Evolutionary conservation across 306 rosid genomes (phyloP), one percentile per base, ranked within the genome.

Genomic region (Chamaecrista fasciculata): DNA sequence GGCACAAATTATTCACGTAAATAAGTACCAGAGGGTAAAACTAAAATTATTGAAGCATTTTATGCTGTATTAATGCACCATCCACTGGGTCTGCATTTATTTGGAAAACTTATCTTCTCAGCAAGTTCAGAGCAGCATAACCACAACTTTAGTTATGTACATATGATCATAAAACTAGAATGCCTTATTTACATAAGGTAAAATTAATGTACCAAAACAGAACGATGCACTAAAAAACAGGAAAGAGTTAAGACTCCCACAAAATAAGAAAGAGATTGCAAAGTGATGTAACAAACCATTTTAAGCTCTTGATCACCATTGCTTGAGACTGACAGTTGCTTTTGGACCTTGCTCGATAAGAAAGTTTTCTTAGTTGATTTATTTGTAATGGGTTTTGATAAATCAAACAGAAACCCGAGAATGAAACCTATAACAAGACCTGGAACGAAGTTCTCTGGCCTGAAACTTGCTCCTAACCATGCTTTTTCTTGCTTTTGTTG

Each of bases 341-440:
- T 66, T 42, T 79, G 90, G 59, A 24, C 69, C 49, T 93, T 88
- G 48, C 79, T 20, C 0, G 87, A 64, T 11, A 79, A 52, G 37
- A 73, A 77, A 10, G n/a, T 43, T 34, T 82, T 87, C 64, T 69
- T 86, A 64, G 75, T 62, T 2, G 77, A 11, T 16, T 20, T 69
- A 58, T 62, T 84, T 47, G 71, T 84, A 23, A 48, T 28, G 40
- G 85, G 87, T 53, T 83, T 86, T 14, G 96, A 51, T 53, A 93
- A 80, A 79, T 93, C 98, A 37, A 82, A 69, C 66, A 93, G 71
- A 67, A 90, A 60, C 64, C 98, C 97, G 52, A 79, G 26, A 66
- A 93, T 85, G 85, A 93, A 93, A 76, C 97, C 98, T 69, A 93
- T 83, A n/a, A 93, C 84, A 75, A 90, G 80, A 62, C 97, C 97